phyloP scores from a whole-genome alignment of 164 flowering plant species.

The Chimonanthus praecox region DNA sequence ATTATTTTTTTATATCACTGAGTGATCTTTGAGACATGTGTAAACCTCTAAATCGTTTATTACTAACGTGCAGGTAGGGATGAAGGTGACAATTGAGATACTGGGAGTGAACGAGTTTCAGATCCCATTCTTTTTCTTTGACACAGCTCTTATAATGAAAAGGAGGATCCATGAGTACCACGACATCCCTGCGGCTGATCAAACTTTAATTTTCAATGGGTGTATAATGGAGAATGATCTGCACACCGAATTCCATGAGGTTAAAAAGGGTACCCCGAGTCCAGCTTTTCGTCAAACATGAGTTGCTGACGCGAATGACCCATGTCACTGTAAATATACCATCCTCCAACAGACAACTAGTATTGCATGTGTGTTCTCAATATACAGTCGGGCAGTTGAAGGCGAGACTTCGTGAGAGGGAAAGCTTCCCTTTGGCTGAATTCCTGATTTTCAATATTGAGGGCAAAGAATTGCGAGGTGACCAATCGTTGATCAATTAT shows the following conservation, averaged over 20 bases:
- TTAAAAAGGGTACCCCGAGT: slow-evolving; percentile 54
- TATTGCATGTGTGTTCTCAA: slow-evolving; percentile 26
- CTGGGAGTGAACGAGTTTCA: no score
- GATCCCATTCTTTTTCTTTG: no score
- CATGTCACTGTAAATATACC: slow-evolving; percentile 31
- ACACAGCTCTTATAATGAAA: no score
- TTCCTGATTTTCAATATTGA: slow-evolving; percentile 17
- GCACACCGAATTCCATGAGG: slow-evolving; percentile 36
- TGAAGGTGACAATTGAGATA: no score
- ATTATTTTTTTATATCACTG: no score
- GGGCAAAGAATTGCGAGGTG: no score
- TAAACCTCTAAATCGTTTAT: no score
- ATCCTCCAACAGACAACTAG: slow-evolving; percentile 20
- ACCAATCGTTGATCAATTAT: slow-evolving; percentile 25
- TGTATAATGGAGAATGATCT: slow-evolving; percentile 37
- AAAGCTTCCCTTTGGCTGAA: slow-evolving; percentile 24
- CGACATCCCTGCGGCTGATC: no score
- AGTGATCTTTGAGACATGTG: no score
- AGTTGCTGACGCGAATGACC: slow-evolving; percentile 14
- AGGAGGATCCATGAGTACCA: no score
- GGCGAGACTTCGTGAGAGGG: slow-evolving; percentile 44
- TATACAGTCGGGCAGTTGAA: slow-evolving; percentile 35
- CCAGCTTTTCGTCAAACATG: slow-evolving; percentile 32
- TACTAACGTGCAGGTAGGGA: no score
- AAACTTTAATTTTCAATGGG: no score